Evolutionary conservation across 768 basidiomycete genomes (phyloP), one percentile per base, ranked within the genome.

Genomic region (Bullera alba): DNA sequence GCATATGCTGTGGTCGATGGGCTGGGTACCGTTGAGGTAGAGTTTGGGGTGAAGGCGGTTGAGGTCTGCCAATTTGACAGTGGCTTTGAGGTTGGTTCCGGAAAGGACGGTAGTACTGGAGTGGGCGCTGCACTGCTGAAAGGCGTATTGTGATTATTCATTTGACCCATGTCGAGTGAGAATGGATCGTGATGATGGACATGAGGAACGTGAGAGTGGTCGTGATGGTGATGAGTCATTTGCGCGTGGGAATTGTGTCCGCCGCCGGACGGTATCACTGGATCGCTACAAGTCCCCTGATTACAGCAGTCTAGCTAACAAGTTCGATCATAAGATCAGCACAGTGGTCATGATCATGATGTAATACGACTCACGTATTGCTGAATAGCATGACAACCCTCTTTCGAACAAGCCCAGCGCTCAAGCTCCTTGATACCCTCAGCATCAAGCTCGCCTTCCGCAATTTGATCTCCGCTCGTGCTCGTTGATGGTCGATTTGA

Each of bases 371-470:
- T 50, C 37, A 62, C 65, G 25, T 61, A 60, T 54, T 67, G 62
- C 46, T 67, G 60, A 21, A 67, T 60, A 23, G 63, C 60, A 48
- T 61, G 48, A 46, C 60, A 64, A 2, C 65, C 65, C 48, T 67
- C 65, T 55, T 61, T 60, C 14, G 58, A 46, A 32, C 60, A 61
- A n/a, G 63, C 60, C 65, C 65, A 67, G 28, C 50, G 39, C 32
- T 60, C 58, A 36, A 67, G 45, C 35, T 58, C 61, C 21, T 38
- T 48, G 39, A 50, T 50, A 46, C 23, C 28, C 32, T 32, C 37
- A 50, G 46, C 42, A 29, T 45, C 25, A 25, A 1, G 34, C 12
- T 47, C 23, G n/a, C 26, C 30, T 15, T 29, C 39, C 15, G 14
- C 56, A 22, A 17, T 15, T n/a, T 21, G 25, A 21, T 42, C 34